These are phyloP conservation scores for Metarhizium anisopliae DNA, from an alignment of 2,329 filamentous ascomycete genomes.

Conservation along the genomic window DNA sequence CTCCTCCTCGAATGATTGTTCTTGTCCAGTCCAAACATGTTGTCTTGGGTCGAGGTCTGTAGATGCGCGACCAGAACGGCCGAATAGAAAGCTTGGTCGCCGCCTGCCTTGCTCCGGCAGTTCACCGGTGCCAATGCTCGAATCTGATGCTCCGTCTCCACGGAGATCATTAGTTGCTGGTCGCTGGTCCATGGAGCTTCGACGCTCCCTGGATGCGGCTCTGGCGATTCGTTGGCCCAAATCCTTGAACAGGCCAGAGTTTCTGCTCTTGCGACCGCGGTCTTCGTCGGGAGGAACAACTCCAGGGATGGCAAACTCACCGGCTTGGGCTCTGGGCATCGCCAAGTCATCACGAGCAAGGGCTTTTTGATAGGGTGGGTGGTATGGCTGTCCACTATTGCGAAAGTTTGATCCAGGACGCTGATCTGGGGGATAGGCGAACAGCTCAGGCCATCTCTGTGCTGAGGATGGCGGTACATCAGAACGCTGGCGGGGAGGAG, in stretches of 20 bases:
- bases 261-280: conserved; percentile 25
- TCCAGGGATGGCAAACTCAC: conserved; percentile 28
- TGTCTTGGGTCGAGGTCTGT: conserved; percentile 11
- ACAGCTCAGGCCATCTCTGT: conserved; percentile 39
- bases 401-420: conserved; percentile 2
- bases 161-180: conserved; percentile 12
- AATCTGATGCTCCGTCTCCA: conserved; percentile 32
- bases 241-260: conserved; percentile 42
- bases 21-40: not conserved
- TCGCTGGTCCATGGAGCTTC: conserved; percentile 16
- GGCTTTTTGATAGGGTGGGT: conserved; percentile 9
- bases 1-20: conserved; percentile 8
- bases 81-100: conserved; percentile 29
- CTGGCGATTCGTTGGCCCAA: conserved; percentile 35
- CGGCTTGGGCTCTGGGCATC: conserved; percentile 29
- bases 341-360: conserved; percentile 16
- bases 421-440: conserved; percentile 19
- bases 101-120: conserved; percentile 24
- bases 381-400: conserved; percentile 9
- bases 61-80: conserved; percentile 16
- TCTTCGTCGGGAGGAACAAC: conserved; percentile 27
- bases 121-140: conserved; percentile 28
- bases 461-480: conserved; percentile 42
- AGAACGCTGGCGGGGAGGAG: conserved; percentile 8
- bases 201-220: conserved; percentile 22